Conservation (phyloP, 306 rosid genomes). For the Myrica gale region DNA sequence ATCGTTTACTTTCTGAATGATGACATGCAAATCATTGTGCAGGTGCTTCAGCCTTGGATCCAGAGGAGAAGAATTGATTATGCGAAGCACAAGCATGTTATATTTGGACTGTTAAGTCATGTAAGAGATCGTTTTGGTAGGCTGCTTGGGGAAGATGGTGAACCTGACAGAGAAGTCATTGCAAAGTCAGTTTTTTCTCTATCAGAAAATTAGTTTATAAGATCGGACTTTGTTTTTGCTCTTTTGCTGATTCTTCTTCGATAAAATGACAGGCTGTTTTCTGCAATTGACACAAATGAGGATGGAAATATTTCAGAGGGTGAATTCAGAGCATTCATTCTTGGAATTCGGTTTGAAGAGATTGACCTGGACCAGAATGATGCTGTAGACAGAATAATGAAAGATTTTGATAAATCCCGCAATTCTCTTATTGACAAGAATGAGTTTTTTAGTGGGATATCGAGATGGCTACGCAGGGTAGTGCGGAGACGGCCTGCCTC, state of each 20-base stretch:
- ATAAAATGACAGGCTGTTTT: conserved; percentile 56
- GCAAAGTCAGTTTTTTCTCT: conserved; percentile 39
- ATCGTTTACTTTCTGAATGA: conserved; percentile 11
- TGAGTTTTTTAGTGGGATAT: conserved; percentile 60
- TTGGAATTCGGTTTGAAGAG: conserved; percentile 70
- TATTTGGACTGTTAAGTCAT: conserved; percentile 63
- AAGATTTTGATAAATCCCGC: conserved; percentile 59
- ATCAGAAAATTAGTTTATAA: not conserved
- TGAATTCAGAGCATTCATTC: conserved; percentile 70
- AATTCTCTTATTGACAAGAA: conserved; percentile 32
- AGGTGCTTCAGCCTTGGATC: conserved; percentile 94
- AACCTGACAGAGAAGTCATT: conserved; percentile 57
- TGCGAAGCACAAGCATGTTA: conserved; percentile 71
- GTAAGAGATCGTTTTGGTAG: conserved; percentile 58
- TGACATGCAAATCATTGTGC: conserved; percentile 27
- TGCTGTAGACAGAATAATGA: conserved; percentile 54
- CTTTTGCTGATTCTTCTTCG: conserved; percentile 23
- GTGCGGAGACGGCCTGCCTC: conserved; percentile 30
- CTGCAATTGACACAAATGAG: conserved; percentile 43
- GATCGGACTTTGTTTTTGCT: conserved; percentile 7
- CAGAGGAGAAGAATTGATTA: conserved; percentile 66
- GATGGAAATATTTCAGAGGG: conserved; percentile 48
- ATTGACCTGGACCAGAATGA: conserved; percentile 62
- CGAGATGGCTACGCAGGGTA: conserved; percentile 60
- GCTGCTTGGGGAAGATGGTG: conserved; percentile 57